Conservation (phyloP, 2,329 filamentous ascomycete species). For the Nemania abortiva region DNA sequence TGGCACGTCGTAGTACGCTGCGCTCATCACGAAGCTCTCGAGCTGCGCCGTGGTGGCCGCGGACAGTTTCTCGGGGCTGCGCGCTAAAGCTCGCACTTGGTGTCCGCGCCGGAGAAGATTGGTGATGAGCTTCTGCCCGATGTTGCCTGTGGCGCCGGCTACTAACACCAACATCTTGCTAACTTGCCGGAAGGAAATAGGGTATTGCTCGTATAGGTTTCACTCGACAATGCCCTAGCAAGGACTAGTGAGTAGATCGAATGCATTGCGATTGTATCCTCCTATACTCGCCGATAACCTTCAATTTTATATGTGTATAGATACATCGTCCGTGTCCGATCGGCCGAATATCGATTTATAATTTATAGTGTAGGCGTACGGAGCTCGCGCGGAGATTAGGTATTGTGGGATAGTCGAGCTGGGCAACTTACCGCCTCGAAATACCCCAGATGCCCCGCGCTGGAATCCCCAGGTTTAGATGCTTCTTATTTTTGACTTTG, state of each 20-base stretch:
- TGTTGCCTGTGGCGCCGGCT: slow-evolving; percentile 53
- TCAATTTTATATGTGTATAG: not conserved
- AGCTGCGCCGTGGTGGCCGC: slow-evolving; percentile 37
- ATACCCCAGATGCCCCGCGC: slow-evolving; percentile 14
- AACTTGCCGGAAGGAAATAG: not conserved
- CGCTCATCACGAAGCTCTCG: slow-evolving; percentile 47
- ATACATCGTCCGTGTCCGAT: not conserved
- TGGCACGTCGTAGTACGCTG: slow-evolving; percentile 47
- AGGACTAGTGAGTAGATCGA: not conserved
- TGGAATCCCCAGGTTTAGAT: not conserved
- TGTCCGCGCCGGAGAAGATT: slow-evolving; percentile 49
- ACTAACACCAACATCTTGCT: slow-evolving; percentile 53
- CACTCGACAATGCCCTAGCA: not conserved
- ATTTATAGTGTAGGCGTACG: slow-evolving; percentile 3
- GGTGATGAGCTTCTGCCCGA: slow-evolving; percentile 50
- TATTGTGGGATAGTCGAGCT: not conserved
- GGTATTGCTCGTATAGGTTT: not conserved
- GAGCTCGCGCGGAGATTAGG: not conserved
- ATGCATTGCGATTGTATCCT: not conserved
- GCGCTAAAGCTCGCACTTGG: slow-evolving; percentile 52
- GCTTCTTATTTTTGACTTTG: not conserved
- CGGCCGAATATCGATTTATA: slow-evolving; percentile 14
- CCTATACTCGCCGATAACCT: not conserved
- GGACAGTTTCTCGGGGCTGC: slow-evolving; percentile 49
- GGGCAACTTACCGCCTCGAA: slow-evolving; percentile 14